phyloP scores from a whole-genome alignment of 805 yeast species.

The Candida nonsorbophila region DNA sequence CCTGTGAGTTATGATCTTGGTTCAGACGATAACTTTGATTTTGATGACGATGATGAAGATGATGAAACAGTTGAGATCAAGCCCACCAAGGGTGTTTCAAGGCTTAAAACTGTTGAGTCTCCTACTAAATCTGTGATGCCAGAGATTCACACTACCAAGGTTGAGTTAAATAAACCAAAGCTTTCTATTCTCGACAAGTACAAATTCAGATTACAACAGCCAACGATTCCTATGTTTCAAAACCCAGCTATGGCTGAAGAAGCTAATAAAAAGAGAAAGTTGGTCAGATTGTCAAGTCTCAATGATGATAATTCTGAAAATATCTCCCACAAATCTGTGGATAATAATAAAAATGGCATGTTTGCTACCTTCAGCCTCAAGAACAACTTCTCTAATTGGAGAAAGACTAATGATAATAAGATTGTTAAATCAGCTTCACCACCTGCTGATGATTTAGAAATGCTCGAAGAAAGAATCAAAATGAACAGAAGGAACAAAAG shows the following conservation, averaged over 20 bases:
- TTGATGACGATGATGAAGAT: slow-evolving; percentile 3
- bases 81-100: slow-evolving; percentile 2
- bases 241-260: slow-evolving; percentile 7
- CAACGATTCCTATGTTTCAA: slow-evolving; percentile 17
- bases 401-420: slow-evolving; percentile 6
- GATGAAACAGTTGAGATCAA: slow-evolving; percentile 2
- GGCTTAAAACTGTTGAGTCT: slow-evolving; percentile 10
- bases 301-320: too few species aligned
- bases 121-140: slow-evolving; percentile 12
- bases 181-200: slow-evolving; percentile 40
- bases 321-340: too few species aligned
- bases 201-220: slow-evolving; percentile 24
- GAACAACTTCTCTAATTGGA: slow-evolving; percentile 4
- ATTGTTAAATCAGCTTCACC: slow-evolving; percentile 5
- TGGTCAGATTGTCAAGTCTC: slow-evolving; percentile 27
- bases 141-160: slow-evolving; percentile 23
- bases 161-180: slow-evolving; percentile 33
- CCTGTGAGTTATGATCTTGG: background rate
- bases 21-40: too few species aligned
- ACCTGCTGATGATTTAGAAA: slow-evolving; percentile 30
- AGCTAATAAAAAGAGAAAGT: slow-evolving; percentile 24
- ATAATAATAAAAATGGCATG: slow-evolving; percentile 1
- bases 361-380: background rate
- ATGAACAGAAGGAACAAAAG: slow-evolving; percentile 21
- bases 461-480: slow-evolving; percentile 32